phyloP scores from a whole-genome alignment of 2,329 filamentous ascomycete genomes.

The Exophiala calicioides region DNA sequence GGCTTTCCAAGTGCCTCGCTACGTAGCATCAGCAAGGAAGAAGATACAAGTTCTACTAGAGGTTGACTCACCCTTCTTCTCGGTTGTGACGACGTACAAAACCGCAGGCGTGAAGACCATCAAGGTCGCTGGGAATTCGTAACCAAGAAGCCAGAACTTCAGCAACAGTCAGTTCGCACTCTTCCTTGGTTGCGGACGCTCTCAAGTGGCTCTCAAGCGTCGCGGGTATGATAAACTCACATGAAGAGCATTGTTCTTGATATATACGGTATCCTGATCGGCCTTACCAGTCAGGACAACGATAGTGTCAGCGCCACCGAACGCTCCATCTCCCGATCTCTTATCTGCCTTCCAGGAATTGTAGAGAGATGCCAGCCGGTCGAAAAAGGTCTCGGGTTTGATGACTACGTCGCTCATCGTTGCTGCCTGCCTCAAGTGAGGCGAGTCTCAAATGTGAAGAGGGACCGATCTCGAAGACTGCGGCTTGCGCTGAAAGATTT shows the following conservation, averaged over 20 bases:
- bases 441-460: conserved; percentile 9
- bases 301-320: conserved; percentile 83
- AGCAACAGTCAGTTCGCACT: conserved; percentile 4
- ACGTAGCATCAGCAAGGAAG: conserved; percentile 38
- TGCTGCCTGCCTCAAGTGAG: conserved; percentile 24
- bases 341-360: conserved; percentile 96
- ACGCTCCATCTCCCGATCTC: conserved; percentile 72
- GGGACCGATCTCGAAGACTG: neutral
- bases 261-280: conserved; percentile 77
- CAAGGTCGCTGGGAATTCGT: conserved; percentile 95
- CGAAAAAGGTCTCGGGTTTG: conserved; percentile 90
- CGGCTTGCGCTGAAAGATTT: neutral
- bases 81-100: conserved; percentile 89
- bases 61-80: conserved; percentile 77
- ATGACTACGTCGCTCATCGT: conserved; percentile 81
- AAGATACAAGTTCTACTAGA: conserved; percentile 14
- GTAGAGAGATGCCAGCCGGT: conserved; percentile 82
- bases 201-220: neutral
- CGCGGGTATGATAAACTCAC: conserved; percentile 55
- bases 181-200: too few relatives aligned
- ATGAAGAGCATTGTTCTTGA: conserved; percentile 96
- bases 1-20: conserved; percentile 90
- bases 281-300: conserved; percentile 93
- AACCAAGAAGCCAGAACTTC: conserved; percentile 96
- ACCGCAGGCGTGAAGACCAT: conserved; percentile 88